Conservation (phyloP, 345 rosid genomes). For the Lagerstroemia speciosa region DNA sequence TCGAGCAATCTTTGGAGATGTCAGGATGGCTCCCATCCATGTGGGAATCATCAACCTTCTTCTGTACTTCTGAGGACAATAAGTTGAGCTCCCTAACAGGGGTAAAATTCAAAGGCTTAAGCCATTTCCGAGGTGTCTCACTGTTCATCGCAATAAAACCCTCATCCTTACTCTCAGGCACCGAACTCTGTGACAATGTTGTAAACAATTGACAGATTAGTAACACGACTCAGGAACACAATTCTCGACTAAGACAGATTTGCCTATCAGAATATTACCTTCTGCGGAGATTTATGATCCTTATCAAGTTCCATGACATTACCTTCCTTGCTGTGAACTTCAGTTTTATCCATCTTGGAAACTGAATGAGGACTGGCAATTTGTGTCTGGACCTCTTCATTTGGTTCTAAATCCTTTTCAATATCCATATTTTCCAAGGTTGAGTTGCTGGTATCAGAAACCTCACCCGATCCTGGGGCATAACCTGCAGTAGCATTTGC, state of each 20-base stretch:
- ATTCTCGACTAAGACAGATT: not conserved
- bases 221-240: not conserved
- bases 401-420: constrained; percentile 7
- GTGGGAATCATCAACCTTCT: constrained; percentile 55
- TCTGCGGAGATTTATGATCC: constrained; percentile 24
- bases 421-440: not conserved
- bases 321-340: not conserved
- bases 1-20: constrained; percentile 43
- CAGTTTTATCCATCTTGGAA: constrained; percentile 15
- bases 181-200: not conserved
- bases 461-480: constrained; percentile 17
- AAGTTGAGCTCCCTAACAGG: constrained; percentile 65
- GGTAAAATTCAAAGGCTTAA: constrained; percentile 48
- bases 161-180: constrained; percentile 17
- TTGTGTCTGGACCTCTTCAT: not conserved
- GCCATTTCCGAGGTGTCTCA: constrained; percentile 46
- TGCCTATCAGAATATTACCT: constrained; percentile 23
- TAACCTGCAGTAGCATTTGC: constrained; percentile 18
- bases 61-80: constrained; percentile 31
- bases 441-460: not conserved
- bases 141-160: constrained; percentile 24
- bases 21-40: constrained; percentile 20
- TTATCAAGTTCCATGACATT: constrained; percentile 8
- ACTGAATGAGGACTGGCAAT: constrained; percentile 9
- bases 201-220: not conserved